Evolutionary conservation across 2,329 filamentous ascomycete species (phyloP).

Genomic region (Phoma sp.): DNA sequence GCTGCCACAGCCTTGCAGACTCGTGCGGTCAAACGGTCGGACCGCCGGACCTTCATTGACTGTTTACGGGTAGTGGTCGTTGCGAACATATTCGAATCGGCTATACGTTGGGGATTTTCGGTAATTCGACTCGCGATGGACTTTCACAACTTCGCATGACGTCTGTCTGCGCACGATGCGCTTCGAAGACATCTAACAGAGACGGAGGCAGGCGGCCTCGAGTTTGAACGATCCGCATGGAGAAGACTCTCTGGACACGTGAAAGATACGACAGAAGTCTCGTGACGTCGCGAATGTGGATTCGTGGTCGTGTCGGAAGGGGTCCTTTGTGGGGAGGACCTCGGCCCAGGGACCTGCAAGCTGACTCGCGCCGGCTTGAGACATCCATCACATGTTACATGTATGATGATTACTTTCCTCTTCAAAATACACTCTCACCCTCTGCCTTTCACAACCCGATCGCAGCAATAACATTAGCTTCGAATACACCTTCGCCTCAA

Average conservation of each 20-base stretch:
- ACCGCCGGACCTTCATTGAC: background rate
- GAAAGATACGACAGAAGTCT: background rate
- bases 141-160: background rate
- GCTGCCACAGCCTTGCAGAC: no score
- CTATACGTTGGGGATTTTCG: constrained; percentile 5
- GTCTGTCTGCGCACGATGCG: no score
- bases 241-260: no score
- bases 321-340: constrained; percentile 6
- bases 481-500: background rate
- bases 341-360: constrained; percentile 2
- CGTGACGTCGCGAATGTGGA: background rate
- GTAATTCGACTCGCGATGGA: background rate
- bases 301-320: background rate
- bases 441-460: background rate
- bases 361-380: constrained; percentile 17
- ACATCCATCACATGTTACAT: constrained; percentile 10
- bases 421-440: background rate
- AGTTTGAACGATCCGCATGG: no score
- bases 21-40: background rate
- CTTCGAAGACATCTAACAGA: no score
- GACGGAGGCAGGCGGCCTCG: no score
- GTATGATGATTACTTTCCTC: background rate
- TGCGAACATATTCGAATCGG: background rate
- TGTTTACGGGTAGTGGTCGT: background rate
- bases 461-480: background rate